A percentile compares a stretch with the other conserved stretches of the same genome.
Evolutionary conservation across 2,329 filamentous ascomycete genomes (phyloP).

Genomic region (Calonectria crousiana): DNA sequence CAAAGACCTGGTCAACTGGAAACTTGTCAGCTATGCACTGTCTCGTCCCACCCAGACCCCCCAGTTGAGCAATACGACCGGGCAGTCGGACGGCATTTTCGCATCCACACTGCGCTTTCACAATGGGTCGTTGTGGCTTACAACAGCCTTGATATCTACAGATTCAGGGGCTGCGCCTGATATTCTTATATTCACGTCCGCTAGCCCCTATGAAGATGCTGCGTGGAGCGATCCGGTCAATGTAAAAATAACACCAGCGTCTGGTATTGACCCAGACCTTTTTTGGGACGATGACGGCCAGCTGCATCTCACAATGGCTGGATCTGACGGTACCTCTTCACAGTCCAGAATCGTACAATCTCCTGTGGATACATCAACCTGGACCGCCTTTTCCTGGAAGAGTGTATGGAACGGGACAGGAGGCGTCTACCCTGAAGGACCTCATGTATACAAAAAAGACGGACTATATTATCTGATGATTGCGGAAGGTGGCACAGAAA

Average conservation of each 20-base stretch:
- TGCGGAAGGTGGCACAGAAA: slow-evolving; percentile 61
- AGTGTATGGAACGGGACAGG: slow-evolving; percentile 59
- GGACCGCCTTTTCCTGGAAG: background rate
- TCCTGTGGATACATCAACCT: background rate
- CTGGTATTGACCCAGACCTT: slow-evolving; percentile 1
- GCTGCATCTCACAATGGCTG: background rate
- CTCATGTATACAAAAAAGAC: slow-evolving; percentile 59
- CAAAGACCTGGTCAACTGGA: slow-evolving; percentile 12
- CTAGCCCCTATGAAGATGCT: background rate
- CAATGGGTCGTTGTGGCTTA: background rate
- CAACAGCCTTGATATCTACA: background rate
- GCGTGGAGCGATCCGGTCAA: slow-evolving; percentile 2
- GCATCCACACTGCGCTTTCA: slow-evolving; percentile 2
- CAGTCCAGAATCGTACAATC: background rate
- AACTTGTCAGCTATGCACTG: background rate
- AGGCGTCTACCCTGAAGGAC: slow-evolving; percentile 48
- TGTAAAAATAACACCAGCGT: background rate
- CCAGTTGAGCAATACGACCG: background rate
- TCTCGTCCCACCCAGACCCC: background rate
- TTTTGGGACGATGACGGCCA: slow-evolving; percentile 6
- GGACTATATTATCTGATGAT: slow-evolving; percentile 63
- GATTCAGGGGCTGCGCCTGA: background rate
- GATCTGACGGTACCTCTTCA: background rate
- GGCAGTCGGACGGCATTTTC: slow-evolving; percentile 3
- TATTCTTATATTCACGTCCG: slow-evolving; percentile 2